Conservation (phyloP, 2,329 filamentous ascomycete species). For the Colletotrichum australisinense region DNA sequence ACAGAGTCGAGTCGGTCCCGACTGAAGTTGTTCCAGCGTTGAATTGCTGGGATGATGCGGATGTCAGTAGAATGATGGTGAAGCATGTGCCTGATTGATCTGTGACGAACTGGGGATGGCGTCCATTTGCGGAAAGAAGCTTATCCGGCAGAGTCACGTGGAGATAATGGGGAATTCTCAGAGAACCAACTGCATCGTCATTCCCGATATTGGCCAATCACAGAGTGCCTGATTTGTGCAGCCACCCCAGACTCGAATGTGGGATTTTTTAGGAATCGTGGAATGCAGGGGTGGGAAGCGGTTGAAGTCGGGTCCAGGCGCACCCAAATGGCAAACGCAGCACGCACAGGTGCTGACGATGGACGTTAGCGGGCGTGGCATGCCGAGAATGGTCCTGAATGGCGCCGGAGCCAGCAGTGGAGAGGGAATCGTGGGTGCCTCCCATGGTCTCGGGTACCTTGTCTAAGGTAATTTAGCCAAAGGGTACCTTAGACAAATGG, state of each 20-base stretch:
- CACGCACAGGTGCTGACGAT: neutral
- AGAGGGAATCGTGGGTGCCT: neutral
- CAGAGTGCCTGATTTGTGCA: neutral
- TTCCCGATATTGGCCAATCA: constrained; percentile 13
- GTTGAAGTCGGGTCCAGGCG: constrained; percentile 7
- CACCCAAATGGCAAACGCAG: neutral
- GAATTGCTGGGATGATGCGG: neutral
- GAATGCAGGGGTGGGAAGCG: constrained; percentile 10
- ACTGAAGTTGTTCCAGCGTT: neutral
- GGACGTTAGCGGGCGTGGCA: neutral
- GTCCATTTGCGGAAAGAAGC: constrained; percentile 5
- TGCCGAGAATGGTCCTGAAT: constrained; percentile 2
- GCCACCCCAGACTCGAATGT: neutral
- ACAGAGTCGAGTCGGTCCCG: neutral
- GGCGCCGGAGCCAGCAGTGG: constrained; percentile 3
- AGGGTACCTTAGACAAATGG: neutral
- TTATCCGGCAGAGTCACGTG: constrained; percentile 26
- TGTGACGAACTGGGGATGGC: neutral
- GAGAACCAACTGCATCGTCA: neutral
- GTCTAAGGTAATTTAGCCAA: constrained; percentile 20
- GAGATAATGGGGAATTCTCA: neutral
- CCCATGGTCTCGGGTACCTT: constrained; percentile 29
- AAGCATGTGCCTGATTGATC: neutral
- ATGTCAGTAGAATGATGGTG: neutral
- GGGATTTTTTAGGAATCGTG: constrained; percentile 8